Percentiles rank a stretch among this genome's conserved stretches.
These are phyloP conservation scores for Coniochaeta sp. DNA, from an alignment of 2,329 filamentous ascomycete species.

Conservation along the genomic window DNA sequence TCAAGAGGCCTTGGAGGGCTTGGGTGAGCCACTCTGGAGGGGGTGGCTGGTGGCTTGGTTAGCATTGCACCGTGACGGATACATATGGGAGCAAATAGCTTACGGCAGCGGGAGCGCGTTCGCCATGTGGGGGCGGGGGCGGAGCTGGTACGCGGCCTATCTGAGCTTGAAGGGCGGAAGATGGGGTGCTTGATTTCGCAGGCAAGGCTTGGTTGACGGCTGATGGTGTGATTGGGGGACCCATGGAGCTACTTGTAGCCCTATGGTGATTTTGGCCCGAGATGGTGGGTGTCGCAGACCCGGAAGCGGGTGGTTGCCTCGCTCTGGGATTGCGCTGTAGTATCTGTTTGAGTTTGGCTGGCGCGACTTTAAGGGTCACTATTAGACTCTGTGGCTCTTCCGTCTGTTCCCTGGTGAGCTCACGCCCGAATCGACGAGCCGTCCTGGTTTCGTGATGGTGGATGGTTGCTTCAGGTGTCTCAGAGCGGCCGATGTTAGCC, in stretches of 20 bases:
- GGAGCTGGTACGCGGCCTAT: slow-evolving; percentile 64
- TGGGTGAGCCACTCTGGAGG: slow-evolving; percentile 78
- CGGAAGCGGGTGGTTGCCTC: slow-evolving; percentile 32
- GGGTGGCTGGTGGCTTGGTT: slow-evolving; percentile 52
- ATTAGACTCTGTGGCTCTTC: slow-evolving; percentile 64
- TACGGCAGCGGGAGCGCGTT: slow-evolving; percentile 53
- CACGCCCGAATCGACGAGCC: slow-evolving; percentile 47
- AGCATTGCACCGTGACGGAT: slow-evolving; percentile 8
- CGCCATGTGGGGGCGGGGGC: slow-evolving; percentile 50
- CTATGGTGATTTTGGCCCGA: slow-evolving; percentile 37
- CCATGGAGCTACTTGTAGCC: slow-evolving; percentile 46
- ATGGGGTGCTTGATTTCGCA: slow-evolving; percentile 15
- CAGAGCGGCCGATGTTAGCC: slow-evolving; percentile 73
- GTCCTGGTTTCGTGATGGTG: slow-evolving; percentile 69
- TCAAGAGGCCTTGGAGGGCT: slow-evolving; percentile 64
- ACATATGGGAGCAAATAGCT: slow-evolving; percentile 18
- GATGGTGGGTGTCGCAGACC: slow-evolving; percentile 30
- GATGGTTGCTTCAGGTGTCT: slow-evolving; percentile 72
- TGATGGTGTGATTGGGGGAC: slow-evolving; percentile 39
- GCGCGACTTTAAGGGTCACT: slow-evolving; percentile 68
- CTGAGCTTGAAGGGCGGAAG: slow-evolving; percentile 39
- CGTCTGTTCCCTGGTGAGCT: slow-evolving; percentile 71
- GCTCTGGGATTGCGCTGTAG: slow-evolving; percentile 39
- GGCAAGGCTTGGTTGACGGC: slow-evolving; percentile 19
- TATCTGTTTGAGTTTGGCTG: slow-evolving; percentile 59